Percentiles rank a stretch among this genome's conserved stretches.
These are phyloP conservation scores for Aureoboletus auriporus DNA, from an alignment of 768 basidiomycete genomes.

Conservation along the genomic window DNA sequence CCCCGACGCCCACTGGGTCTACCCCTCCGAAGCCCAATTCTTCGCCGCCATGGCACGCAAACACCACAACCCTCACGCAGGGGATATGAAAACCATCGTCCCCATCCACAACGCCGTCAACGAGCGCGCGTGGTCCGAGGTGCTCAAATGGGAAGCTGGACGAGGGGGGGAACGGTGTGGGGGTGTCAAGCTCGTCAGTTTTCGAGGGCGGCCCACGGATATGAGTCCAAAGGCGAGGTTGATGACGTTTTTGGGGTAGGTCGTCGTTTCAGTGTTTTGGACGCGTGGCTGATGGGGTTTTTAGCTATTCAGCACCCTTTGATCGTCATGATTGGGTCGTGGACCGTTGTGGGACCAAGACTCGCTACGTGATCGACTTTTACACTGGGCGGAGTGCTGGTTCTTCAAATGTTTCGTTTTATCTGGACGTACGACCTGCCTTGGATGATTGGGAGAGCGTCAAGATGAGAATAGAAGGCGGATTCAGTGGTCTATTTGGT, in stretches of 20 bases:
- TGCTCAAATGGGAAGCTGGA: constrained; percentile 78
- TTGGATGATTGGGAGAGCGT: constrained; percentile 93
- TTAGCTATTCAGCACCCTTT: constrained; percentile 89
- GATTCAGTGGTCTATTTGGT: constrained; percentile 42
- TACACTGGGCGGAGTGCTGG: constrained; percentile 72
- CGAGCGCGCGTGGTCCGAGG: constrained; percentile 84
- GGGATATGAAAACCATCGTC: constrained; percentile 95
- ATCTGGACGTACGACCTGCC: constrained; percentile 91
- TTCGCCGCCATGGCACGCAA: constrained; percentile 96
- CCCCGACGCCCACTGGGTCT: constrained; percentile 82
- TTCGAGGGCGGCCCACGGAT: constrained; percentile 84
- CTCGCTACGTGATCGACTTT: constrained; percentile 97
- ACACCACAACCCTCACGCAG: constrained; percentile 78
- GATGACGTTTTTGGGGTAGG: constrained; percentile 85
- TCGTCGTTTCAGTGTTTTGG: constrained; percentile 4
- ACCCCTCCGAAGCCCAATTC: constrained; percentile 98
- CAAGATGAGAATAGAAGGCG: constrained; percentile 67
- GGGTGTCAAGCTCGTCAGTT: constrained; percentile 78
- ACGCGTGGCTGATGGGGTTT: not conserved
- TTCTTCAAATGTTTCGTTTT: constrained; percentile 70
- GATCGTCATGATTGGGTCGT: constrained; percentile 97
- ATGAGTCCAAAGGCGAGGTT: constrained; percentile 76
- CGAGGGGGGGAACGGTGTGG: constrained; percentile 82
- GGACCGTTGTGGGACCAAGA: constrained; percentile 83
- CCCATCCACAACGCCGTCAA: constrained; percentile 99